Conservation (phyloP, 179 eudicot genomes). For the Beta macrorhiza region DNA sequence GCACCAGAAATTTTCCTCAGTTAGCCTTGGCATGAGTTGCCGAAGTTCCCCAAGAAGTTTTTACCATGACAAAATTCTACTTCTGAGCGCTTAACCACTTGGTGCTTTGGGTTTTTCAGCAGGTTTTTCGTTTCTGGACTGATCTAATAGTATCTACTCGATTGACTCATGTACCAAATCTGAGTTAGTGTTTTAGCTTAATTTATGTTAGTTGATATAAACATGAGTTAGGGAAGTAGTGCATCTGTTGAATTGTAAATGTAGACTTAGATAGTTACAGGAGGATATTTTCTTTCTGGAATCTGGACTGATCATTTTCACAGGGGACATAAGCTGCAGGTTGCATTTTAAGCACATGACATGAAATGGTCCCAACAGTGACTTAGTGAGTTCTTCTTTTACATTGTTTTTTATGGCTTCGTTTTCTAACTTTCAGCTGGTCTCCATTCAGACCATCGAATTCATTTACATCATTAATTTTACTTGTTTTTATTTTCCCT, state of each 20-base stretch:
- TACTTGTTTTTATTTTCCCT: too few relatives aligned
- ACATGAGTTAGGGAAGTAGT: not conserved
- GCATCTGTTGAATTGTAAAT: not conserved
- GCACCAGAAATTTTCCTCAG: not conserved
- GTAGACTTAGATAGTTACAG: not conserved
- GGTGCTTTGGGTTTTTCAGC: not conserved
- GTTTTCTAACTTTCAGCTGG: too few relatives aligned
- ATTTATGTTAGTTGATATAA: slow-evolving; percentile 1
- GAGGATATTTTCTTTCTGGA: not conserved
- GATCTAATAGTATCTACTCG: not conserved
- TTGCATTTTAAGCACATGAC: slow-evolving; percentile 4
- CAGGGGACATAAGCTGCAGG: not conserved
- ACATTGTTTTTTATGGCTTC: not conserved
- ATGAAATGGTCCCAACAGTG: slow-evolving; percentile 1
- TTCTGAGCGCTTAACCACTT: not conserved
- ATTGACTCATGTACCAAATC: not conserved
- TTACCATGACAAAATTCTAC: not conserved
- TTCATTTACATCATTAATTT: too few relatives aligned
- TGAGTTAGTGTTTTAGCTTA: not conserved
- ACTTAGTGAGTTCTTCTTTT: not conserved
- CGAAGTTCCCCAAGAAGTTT: not conserved
- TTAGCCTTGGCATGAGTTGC: not conserved
- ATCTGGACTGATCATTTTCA: slow-evolving; percentile 3
- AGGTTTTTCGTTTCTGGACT: not conserved
- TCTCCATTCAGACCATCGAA: too few relatives aligned